phyloP scores from a whole-genome alignment of 768 basidiomycete genomes.

The Dictyophora rubrovolvata region DNA sequence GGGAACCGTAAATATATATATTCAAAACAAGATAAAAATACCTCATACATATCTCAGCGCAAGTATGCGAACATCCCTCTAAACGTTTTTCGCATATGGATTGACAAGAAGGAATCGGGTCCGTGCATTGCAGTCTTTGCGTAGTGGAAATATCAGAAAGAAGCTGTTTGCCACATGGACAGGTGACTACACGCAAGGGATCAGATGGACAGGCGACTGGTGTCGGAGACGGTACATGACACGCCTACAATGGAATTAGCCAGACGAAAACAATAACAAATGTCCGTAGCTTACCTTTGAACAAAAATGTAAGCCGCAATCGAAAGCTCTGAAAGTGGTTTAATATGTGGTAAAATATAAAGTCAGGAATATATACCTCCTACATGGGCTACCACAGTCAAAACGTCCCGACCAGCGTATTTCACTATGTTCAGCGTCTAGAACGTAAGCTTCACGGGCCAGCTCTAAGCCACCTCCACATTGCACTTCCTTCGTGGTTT shows the following conservation, averaged over 20 bases:
- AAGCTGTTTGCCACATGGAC: slow-evolving; percentile 70
- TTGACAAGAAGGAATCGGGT: slow-evolving; percentile 73
- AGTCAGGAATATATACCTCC: slow-evolving; percentile 29
- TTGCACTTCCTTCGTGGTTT: slow-evolving; percentile 39
- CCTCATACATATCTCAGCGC: slow-evolving; percentile 42
- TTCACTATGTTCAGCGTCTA: slow-evolving; percentile 27
- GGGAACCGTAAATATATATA: not conserved
- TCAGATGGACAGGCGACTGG: slow-evolving; percentile 64
- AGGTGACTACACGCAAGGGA: slow-evolving; percentile 55
- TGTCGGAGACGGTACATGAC: slow-evolving; percentile 60
- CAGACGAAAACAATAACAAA: not conserved
- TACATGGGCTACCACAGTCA: slow-evolving; percentile 52
- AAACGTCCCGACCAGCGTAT: slow-evolving; percentile 57
- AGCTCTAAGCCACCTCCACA: slow-evolving; percentile 51
- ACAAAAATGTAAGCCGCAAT: slow-evolving; percentile 73
- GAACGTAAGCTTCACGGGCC: slow-evolving; percentile 35
- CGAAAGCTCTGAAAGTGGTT: slow-evolving; percentile 38
- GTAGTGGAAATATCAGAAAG: slow-evolving; percentile 18
- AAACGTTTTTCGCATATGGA: slow-evolving; percentile 57
- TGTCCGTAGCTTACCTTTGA: slow-evolving; percentile 28
- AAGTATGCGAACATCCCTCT: slow-evolving; percentile 62
- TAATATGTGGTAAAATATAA: not conserved
- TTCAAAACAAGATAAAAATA: not conserved
- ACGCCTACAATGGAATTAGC: slow-evolving; percentile 23
- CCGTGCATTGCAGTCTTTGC: slow-evolving; percentile 42